Evolutionary conservation across 1,284 basidiomycete genomes (phyloP).

Genomic region (Austroboletus niveus): DNA sequence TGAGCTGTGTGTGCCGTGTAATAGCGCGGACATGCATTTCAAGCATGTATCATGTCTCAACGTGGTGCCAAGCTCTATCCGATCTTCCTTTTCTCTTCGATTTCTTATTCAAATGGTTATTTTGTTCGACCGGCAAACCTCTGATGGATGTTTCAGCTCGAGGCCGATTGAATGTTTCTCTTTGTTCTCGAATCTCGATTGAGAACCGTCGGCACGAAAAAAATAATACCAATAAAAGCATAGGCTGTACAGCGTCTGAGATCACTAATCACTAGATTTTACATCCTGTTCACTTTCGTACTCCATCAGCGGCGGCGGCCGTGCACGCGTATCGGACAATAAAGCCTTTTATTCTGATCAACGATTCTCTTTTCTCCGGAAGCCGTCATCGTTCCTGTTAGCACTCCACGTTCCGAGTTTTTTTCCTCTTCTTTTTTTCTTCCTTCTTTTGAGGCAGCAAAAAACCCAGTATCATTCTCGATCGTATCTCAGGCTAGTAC

Average conservation of each 20-base stretch:
- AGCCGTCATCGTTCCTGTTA: too few species aligned
- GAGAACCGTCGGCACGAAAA: neutral
- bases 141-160: neutral
- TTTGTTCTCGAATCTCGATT: too few species aligned
- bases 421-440: too few species aligned
- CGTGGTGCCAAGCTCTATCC: constrained; percentile 19
- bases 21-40: constrained; percentile 23
- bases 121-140: neutral
- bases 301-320: neutral
- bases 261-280: neutral
- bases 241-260: neutral
- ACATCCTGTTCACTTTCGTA: neutral
- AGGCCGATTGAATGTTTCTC: neutral
- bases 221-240: neutral
- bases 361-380: neutral
- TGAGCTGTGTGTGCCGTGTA: constrained; percentile 16
- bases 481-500: neutral
- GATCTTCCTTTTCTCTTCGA: neutral
- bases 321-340: neutral
- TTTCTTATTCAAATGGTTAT: neutral
- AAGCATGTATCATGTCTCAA: constrained; percentile 31
- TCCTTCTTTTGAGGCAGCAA: too few species aligned
- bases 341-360: neutral
- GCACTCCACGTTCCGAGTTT: too few species aligned
- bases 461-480: too few species aligned